Base-by-base conservation (phyloP, 805 yeast species). In the Kodamaea nitidulidarum region DNA sequence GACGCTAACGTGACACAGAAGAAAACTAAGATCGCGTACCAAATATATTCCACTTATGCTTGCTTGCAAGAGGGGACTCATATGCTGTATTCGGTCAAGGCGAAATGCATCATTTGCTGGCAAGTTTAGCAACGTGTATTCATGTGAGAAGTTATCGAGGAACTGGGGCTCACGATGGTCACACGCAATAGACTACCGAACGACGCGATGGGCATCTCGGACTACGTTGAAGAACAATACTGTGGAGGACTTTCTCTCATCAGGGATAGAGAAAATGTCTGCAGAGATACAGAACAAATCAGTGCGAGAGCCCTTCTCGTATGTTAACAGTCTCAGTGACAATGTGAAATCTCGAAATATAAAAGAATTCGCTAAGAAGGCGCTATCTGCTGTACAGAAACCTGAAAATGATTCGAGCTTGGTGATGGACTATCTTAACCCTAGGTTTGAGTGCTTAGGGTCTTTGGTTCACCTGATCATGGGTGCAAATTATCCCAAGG, bases 391-490 rank as follows among this genome's bases (percentile, higher is more conserved):
- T 12, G 8, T 27, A 6, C 17, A 12, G 31, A 12, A 9, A 24
- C 4, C 17, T 8, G 14, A 15, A 28, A 10, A 17, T 33, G 27
- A 33, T 16, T 10, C 21, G 11, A 12, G 11, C 3, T 14, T 17
- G 14, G 16, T 33, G 16, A 32, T 38, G 3, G 49, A 46, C 30
- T 49, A 22, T 35, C 48, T 63, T 22, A 59, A 62, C 38, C 70
- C 70, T 1, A 44, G 45, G 32, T 38, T 60, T 33, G 40, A 38
- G 3, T 52, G 53, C 35, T 34, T 61, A 1, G 32, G 51, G 2
- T 45, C 40, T 4, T 44, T 64, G 10, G 32, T 61, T 1, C 34
- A 41, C 16, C 50, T 45, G 44, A 49, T 63, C 4, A 21, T 45
- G 5, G 37, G 29, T 3, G 43, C 52, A 7, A 14, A 38, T 14